These are phyloP conservation scores for Xylariaceae sp. DNA, from an alignment of 2,329 filamentous ascomycete species.

Conservation along the genomic window DNA sequence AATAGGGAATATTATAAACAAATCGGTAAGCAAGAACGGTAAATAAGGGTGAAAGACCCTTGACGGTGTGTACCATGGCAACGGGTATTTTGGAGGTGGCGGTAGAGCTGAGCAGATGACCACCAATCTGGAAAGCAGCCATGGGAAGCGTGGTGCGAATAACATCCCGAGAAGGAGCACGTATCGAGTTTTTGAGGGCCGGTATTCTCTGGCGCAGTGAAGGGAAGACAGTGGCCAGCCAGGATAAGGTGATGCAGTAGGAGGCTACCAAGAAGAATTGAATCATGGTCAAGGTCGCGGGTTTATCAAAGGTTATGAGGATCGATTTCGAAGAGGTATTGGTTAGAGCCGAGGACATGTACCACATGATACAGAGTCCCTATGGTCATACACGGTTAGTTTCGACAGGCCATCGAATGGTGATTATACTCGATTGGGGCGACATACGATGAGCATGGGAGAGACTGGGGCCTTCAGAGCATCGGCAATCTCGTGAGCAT, in stretches of 20 bases:
- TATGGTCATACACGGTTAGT: constrained; percentile 35
- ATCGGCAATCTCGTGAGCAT: constrained; percentile 89
- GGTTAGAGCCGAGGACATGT: constrained; percentile 88
- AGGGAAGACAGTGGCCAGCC: constrained; percentile 70
- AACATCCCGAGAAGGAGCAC: constrained; percentile 74
- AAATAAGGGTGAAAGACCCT: constrained; percentile 91
- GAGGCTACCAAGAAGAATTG: constrained; percentile 92
- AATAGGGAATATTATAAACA: constrained; percentile 85
- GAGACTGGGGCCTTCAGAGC: constrained; percentile 88
- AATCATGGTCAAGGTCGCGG: constrained; percentile 83
- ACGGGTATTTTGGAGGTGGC: constrained; percentile 94
- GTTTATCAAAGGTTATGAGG: constrained; percentile 83
- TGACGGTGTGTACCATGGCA: constrained; percentile 96
- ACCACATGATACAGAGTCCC: constrained; percentile 87
- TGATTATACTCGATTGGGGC: constrained; percentile 12
- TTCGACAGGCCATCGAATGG: no score
- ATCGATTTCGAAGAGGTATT: constrained; percentile 99
- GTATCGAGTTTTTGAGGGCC: constrained; percentile 78
- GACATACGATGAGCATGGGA: constrained; percentile 74
- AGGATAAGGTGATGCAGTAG: constrained; percentile 78
- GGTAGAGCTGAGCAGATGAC: constrained; percentile 89
- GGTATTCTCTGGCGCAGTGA: constrained; percentile 67
- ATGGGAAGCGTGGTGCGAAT: constrained; percentile 86
- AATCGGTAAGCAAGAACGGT: constrained; percentile 91
- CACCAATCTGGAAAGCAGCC: constrained; percentile 86